Evolutionary conservation across 1,139 yeast species (phyloP), one percentile per base, ranked within the genome.

Genomic region (Saccharomyces hybrid): DNA sequence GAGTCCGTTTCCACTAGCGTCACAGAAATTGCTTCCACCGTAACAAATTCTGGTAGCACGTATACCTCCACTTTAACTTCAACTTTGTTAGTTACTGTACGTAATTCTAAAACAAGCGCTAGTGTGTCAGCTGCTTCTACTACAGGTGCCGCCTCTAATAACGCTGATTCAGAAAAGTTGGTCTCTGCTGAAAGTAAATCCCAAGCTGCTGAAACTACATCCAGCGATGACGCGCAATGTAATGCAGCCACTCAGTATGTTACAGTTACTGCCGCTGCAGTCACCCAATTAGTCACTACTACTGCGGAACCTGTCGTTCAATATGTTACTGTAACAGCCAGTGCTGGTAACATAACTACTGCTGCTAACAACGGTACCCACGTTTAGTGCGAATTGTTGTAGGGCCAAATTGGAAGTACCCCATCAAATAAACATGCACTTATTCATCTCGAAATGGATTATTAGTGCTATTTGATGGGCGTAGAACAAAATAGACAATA

Each of bases 1-100:
- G 38, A 48, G 19, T 16, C 52, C 2, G 52, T 50, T 38, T 51
- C 55, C 14, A 52, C 57, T 19, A 49, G 47, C 13, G 57, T 53
- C 19, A 49, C 55, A 23, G 57, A 57, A 29, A 16, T 54, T 25
- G 55, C 55, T 14, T 51, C 54, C 16, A 55, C 59, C 14, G 47
- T 38, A 31, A 53, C 56, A 14, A 57, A 54, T n/a, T 51, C 55
- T 29, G 55, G 54, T 26, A 56, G 54, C 26, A 52, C 56, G 47
- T 55, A 54, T 48, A 54, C 64, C 23, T 54, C 63, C 13, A 61
- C 63, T n/a, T 51, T 60, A 34, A 61, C 66, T 19, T 56, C 64
- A 44, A 60, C 62, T 42, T n/a, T 52, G 34, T 41, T 56, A 23
- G 52, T 59, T 27, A 60, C 64, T 5, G 56, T 56, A n/a, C 41